Percentiles rank a stretch among this genome's conserved stretches.
Evolutionary conservation across 805 yeast genomes (phyloP).

Genomic region (Ogataea pini): DNA sequence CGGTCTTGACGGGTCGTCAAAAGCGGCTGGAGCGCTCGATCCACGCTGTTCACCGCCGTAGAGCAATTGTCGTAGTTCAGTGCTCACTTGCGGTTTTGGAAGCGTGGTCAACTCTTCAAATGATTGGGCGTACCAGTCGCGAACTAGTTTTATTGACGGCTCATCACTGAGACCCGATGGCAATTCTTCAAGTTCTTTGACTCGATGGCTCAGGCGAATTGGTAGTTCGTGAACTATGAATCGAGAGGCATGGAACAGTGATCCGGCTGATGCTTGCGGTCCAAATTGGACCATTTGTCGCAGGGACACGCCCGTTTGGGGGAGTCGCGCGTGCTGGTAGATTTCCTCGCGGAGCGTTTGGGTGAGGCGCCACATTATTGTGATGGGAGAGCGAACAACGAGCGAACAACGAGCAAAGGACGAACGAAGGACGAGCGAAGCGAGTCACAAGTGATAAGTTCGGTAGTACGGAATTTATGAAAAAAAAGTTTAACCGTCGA

Average conservation of each 20-base stretch:
- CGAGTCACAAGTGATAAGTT: too few species aligned
- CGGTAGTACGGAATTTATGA: too few species aligned
- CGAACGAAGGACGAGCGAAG: too few species aligned
- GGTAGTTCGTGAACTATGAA: constrained; percentile 87
- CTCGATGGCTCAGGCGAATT: constrained; percentile 81
- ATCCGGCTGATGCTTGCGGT: constrained; percentile 72
- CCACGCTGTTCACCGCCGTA: constrained; percentile 14
- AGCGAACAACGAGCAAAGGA: not conserved
- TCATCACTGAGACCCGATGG: constrained; percentile 73
- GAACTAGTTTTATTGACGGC: constrained; percentile 75
- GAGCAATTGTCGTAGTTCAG: constrained; percentile 42
- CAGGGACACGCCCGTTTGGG: constrained; percentile 81
- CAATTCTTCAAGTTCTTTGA: constrained; percentile 76
- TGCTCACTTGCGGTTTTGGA: constrained; percentile 54
- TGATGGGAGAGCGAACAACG: not conserved
- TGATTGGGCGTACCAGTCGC: constrained; percentile 89
- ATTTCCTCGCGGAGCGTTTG: constrained; percentile 53
- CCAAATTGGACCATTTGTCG: constrained; percentile 94
- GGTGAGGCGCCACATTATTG: constrained; percentile 48
- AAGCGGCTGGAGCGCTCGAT: constrained; percentile 8
- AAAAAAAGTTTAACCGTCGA: too few species aligned
- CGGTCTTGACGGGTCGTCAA: constrained; percentile 17
- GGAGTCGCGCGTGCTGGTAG: constrained; percentile 64
- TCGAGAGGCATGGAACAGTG: constrained; percentile 78
- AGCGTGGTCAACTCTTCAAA: constrained; percentile 78